Evolutionary conservation across 2,329 filamentous ascomycete species (phyloP), one percentile per base, ranked within the genome.

Genomic region (Chalara sp.): DNA sequence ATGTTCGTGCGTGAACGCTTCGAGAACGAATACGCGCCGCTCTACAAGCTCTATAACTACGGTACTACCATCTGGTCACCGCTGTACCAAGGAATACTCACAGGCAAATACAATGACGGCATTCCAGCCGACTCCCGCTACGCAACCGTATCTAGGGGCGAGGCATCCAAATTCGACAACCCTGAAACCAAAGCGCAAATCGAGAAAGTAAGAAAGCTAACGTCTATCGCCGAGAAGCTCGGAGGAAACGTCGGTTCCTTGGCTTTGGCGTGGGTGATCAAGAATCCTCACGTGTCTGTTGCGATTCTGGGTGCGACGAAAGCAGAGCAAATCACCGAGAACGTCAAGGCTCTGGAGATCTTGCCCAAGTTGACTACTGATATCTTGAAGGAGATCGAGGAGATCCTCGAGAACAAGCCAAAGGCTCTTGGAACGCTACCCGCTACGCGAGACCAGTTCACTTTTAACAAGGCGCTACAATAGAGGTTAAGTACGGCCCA

Each of bases 1-100:
- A 74, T 83, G 65, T 71, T 84, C 32, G 70, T 70, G 48, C 76
- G 81, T 37, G 69, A 79, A 58, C 75, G 76, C 58, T 78, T 84
- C 30, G 81, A 85, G 68, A 66, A 67, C 50, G 80, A 85, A 59
- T 84, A 74, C 62, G 70, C 71, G 35, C 74, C 77, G 52, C 69
- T 85, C 37, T 84, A 81, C 66, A 70, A 76, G 44, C 73, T 81
- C 50, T 70, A 76, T 53, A 76, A 79, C 21, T 71, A 79, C 5
- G 81, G 81, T 6, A 69, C 83, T 41, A 84, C 81, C 7, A 73
- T 79, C 52, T 85, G 76, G 67, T 81, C 76, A 3, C 81, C 81
- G 2, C 67, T 85, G 29, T 72, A 73, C 53, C 68, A 70, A 51
- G 81, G 81, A 30, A 70, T 84, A 53, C 68, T 84, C 58, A 79